These are phyloP conservation scores for Lichtheimia corymbifera DNA, from an alignment of 371 early-diverging fungal species.

Conservation along the genomic window DNA sequence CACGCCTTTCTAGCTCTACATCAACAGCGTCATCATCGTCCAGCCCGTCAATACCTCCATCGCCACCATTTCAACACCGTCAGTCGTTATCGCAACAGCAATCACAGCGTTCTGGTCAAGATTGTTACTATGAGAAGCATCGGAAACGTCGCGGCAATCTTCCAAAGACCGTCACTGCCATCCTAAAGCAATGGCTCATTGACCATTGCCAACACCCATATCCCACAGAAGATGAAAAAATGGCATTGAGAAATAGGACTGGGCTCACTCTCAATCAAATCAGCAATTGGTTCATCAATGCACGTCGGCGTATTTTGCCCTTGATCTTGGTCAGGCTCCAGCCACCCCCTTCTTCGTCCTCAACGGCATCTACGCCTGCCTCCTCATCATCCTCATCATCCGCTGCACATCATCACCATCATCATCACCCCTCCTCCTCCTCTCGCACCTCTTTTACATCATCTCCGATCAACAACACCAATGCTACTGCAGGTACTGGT, in stretches of 20 bases:
- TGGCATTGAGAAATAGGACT: conserved; percentile 50
- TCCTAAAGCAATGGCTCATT: conserved; percentile 69
- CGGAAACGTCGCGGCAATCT: conserved; percentile 49
- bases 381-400: not conserved
- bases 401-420: no score
- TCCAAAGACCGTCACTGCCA: conserved; percentile 52
- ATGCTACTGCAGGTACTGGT: no score
- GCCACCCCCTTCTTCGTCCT: no score
- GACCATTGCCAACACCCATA: conserved; percentile 72
- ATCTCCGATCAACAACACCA: no score
- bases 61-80: conserved; percentile 4
- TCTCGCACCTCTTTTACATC: no score
- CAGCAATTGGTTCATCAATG: conserved; percentile 87
- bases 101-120: conserved; percentile 3
- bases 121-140: conserved; percentile 1
- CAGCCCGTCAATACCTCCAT: not conserved
- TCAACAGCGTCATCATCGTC: not conserved
- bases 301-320: conserved; percentile 59
- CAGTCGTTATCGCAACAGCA: conserved; percentile 14
- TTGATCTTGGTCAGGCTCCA: conserved; percentile 2
- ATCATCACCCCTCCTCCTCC: no score
- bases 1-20: not conserved
- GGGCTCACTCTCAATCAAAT: conserved; percentile 69
- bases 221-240: conserved; percentile 74
- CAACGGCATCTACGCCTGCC: not conserved